Base-by-base conservation (phyloP, 1,139 yeast genomes). In the Magnusiomyces fungicola region DNA sequence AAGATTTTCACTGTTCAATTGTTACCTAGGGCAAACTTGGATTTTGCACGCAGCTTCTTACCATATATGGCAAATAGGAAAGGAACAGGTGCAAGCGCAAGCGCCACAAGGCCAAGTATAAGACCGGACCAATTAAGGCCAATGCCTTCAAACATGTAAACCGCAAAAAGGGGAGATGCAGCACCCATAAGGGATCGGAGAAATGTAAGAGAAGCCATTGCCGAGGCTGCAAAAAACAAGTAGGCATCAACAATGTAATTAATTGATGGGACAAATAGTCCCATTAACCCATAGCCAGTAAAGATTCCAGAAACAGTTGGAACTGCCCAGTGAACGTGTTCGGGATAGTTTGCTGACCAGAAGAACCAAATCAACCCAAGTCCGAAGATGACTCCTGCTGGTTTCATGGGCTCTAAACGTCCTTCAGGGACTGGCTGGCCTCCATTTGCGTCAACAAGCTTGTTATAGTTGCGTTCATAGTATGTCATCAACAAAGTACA, bases 181-280 rank as follows among this genome's bases (percentile, higher is more conserved):
- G 83, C 85, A 53, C 83, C 89, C 59, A 79, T 76, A 0, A 72
- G 81, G 53, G 90, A 80, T 72, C 98, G 80, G 61, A 90, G 71
- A 61, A 89, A 80, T 0, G 96, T 81, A 63, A 87, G 87, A 14
- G 84, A 96, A 4, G 97, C 96, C 57, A 89, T 72, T 1, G 96
- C 96, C 24, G 95, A 83, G 4, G 96, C 96, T 3, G 96, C 95
- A 61, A 82, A 80, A 52, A 80, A 65, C 55, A 86, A 71, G 63
- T 88, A 89, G 36, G 85, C 72, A 64, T 89, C 96, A 60, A 88
- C 81, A 59, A 88, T 76, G 65, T 88, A 88, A 63, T 82, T 85
- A 60, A 88, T 69, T 52, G 88, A 78, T 14, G 95, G 83, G 58
- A 84, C 73, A 74, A 88, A 87, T 54, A 88, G 81, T 47, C 83